Percentiles rank a stretch among this genome's conserved stretches.
Evolutionary conservation across 2,329 filamentous ascomycete genomes (phyloP).

Genomic region (Sporothrix mexicana): DNA sequence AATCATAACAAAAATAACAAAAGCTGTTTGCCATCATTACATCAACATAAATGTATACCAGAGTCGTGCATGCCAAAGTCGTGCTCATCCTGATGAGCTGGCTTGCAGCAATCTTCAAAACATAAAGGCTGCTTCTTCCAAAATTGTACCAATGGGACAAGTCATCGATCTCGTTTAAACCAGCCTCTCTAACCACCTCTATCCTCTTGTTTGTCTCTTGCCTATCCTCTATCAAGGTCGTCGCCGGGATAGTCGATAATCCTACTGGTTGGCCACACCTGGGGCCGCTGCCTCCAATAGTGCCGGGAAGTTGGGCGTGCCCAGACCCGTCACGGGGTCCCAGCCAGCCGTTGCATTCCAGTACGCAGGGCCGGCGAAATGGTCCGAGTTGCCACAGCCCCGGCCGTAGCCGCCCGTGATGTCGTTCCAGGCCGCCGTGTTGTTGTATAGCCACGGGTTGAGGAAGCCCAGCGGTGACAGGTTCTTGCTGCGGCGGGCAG

Average conservation of each 20-base stretch:
- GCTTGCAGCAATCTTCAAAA: background rate
- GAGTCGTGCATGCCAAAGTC: background rate
- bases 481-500: slow-evolving; percentile 47
- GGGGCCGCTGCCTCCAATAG: slow-evolving; percentile 34
- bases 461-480: slow-evolving; percentile 51
- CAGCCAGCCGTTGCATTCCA: slow-evolving; percentile 46
- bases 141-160: background rate
- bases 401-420: slow-evolving; percentile 39
- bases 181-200: background rate
- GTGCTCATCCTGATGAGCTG: background rate
- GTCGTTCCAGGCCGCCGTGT: slow-evolving; percentile 41
- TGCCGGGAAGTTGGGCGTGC: slow-evolving; percentile 40
- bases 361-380: slow-evolving; percentile 31
- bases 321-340: slow-evolving; percentile 45
- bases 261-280: slow-evolving; percentile 31
- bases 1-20: background rate
- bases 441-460: slow-evolving; percentile 50
- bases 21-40: background rate
- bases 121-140: background rate
- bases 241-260: background rate
- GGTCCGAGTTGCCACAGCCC: slow-evolving; percentile 39
- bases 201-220: background rate
- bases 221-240: background rate
- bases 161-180: too few relatives aligned
- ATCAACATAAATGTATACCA: background rate